Conservation (phyloP, 306 rosid genomes). For the Dryas drummondii region DNA sequence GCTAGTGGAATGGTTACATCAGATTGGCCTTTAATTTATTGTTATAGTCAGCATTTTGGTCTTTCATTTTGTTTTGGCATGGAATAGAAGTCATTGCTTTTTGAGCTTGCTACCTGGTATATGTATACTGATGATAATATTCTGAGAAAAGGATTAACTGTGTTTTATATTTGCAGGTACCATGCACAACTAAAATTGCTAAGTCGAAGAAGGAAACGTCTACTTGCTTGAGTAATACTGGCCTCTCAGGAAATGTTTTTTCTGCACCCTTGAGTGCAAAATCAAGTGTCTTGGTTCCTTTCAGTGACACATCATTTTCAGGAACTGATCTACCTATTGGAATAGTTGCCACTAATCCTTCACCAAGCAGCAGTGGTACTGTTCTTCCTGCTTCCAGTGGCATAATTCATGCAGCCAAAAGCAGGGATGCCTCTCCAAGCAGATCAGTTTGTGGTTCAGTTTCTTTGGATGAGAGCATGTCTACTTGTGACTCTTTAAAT, state of each 20-base stretch:
- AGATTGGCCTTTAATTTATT: neutral
- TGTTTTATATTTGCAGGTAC: conserved; percentile 42
- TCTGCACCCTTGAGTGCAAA: conserved; percentile 30
- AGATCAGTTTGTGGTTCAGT: conserved; percentile 31
- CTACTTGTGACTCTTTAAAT: conserved; percentile 40
- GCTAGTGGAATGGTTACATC: neutral
- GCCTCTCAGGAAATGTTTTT: conserved; percentile 18
- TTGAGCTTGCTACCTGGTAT: neutral
- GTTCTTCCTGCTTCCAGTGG: conserved; percentile 23
- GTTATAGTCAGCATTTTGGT: conserved; percentile 2
- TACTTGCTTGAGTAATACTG: conserved; percentile 23
- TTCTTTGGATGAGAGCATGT: conserved; percentile 40
- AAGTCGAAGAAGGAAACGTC: conserved; percentile 46
- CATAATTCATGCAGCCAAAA: conserved; percentile 22
- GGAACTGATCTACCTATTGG: conserved; percentile 25
- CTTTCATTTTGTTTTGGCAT: conserved; percentile 4
- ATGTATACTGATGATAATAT: neutral
- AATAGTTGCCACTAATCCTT: conserved; percentile 20
- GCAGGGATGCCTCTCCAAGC: conserved; percentile 35
- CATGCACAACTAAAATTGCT: conserved; percentile 45
- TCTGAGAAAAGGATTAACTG: neutral
- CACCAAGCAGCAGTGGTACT: conserved; percentile 22
- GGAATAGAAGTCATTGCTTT: neutral
- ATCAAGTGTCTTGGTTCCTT: conserved; percentile 30
- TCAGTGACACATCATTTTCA: conserved; percentile 17